These are phyloP conservation scores for Gentiana straminea DNA, from an alignment of 257 asterid species.

Conservation along the genomic window DNA sequence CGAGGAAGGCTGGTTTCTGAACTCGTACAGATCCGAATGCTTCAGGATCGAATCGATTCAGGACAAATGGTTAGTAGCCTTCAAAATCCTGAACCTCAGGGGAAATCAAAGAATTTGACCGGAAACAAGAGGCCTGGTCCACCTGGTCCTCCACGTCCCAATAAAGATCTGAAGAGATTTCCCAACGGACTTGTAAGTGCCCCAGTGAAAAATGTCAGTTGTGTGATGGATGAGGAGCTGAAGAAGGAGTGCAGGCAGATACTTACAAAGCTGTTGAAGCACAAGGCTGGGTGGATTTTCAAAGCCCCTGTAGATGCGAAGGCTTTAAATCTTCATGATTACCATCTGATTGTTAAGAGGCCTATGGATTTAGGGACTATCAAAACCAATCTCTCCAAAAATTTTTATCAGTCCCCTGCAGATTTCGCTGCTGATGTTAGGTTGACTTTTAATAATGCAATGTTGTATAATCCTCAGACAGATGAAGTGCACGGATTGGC, in stretches of 20 bases:
- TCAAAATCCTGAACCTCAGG: slow-evolving; percentile 34
- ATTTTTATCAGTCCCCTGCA: slow-evolving; percentile 36
- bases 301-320: slow-evolving; percentile 66
- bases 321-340: slow-evolving; percentile 66
- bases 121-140: slow-evolving; percentile 34
- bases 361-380: slow-evolving; percentile 98
- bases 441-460: slow-evolving; percentile 79
- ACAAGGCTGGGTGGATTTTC: slow-evolving; percentile 53
- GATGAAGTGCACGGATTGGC: slow-evolving; percentile 69
- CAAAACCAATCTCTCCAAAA: slow-evolving; percentile 45
- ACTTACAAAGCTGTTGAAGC: slow-evolving; percentile 55
- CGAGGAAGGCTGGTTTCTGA: slow-evolving; percentile 52
- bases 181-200: slow-evolving; percentile 28
- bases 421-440: slow-evolving; percentile 80
- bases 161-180: slow-evolving; percentile 23
- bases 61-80: slow-evolving; percentile 35
- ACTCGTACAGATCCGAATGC: slow-evolving; percentile 68
- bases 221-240: slow-evolving; percentile 27
- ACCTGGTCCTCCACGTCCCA: slow-evolving; percentile 29
- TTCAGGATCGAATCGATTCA: slow-evolving; percentile 61
- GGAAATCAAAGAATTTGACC: slow-evolving; percentile 36
- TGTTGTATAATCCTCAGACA: slow-evolving; percentile 77
- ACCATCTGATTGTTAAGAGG: slow-evolving; percentile 68
- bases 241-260: slow-evolving; percentile 66
- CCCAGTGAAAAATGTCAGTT: slow-evolving; percentile 5